Conservation (phyloP, 352 stramenopile genomes). For the Globisporangium iwayamae region DNA sequence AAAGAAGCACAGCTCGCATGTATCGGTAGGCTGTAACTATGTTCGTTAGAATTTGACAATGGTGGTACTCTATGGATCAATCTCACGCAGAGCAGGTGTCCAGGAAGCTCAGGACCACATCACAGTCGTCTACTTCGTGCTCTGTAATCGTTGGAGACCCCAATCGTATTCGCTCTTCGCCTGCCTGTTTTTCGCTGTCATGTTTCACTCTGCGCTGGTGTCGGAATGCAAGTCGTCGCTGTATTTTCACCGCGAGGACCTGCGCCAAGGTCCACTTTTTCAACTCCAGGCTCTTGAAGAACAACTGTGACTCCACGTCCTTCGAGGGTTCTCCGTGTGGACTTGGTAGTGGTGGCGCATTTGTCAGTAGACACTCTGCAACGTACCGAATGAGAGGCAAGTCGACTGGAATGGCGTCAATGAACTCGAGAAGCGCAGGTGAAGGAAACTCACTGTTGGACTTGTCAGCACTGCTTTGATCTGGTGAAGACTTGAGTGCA, state of each 20-base stretch:
- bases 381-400: slow-evolving; percentile 20
- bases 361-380: slow-evolving; percentile 14
- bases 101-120: slow-evolving; percentile 15
- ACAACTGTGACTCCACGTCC: slow-evolving; percentile 23
- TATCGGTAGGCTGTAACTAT: neutral
- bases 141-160: neutral
- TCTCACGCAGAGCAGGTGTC: slow-evolving; percentile 8
- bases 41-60: neutral
- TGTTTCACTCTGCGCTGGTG: neutral
- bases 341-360: neutral
- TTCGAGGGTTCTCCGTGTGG: neutral
- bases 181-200: neutral
- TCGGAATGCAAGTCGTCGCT: slow-evolving; percentile 10
- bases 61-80: neutral
- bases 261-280: slow-evolving; percentile 25
- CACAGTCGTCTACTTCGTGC: slow-evolving; percentile 1
- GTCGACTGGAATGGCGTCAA: slow-evolving; percentile 12
- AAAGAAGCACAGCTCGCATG: slow-evolving; percentile 9
- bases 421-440: neutral
- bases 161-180: neutral
- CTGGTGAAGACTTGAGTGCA: neutral
- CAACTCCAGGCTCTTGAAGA: slow-evolving; percentile 21
- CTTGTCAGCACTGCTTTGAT: neutral
- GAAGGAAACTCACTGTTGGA: neutral
- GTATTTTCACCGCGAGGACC: slow-evolving; percentile 25